A percentile compares a stretch with the other conserved stretches of the same genome.
phyloP scores from a whole-genome alignment of 768 basidiomycete species.

The Boletus reticulatus region DNA sequence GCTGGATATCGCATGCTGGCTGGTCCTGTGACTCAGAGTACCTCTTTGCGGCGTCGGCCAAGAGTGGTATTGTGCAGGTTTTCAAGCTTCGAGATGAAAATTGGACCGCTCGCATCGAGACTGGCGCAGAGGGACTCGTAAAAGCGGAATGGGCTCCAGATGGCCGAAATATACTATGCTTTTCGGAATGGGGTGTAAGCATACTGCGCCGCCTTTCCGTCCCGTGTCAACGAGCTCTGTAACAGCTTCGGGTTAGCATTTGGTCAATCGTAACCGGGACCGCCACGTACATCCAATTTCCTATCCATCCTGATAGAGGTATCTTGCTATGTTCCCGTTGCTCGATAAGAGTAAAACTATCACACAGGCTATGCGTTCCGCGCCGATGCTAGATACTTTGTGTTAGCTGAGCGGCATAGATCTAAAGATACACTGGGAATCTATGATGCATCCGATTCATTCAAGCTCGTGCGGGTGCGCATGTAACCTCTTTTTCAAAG shows the following conservation, averaged over 20 bases:
- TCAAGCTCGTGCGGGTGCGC: slow-evolving; percentile 67
- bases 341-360: not conserved
- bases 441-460: slow-evolving; percentile 72
- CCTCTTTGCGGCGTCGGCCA: slow-evolving; percentile 77
- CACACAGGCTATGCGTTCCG: slow-evolving; percentile 71
- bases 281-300: slow-evolving; percentile 84
- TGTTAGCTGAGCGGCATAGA: slow-evolving; percentile 85
- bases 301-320: slow-evolving; percentile 81
- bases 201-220: not conserved
- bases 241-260: slow-evolving; percentile 78
- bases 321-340: not conserved
- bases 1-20: slow-evolving; percentile 67
- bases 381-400: slow-evolving; percentile 77
- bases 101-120: slow-evolving; percentile 76
- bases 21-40: slow-evolving; percentile 93
- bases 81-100: slow-evolving; percentile 78
- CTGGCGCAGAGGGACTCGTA: slow-evolving; percentile 79
- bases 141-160: slow-evolving; percentile 91
- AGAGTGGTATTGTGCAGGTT: slow-evolving; percentile 67
- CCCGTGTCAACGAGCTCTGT: slow-evolving; percentile 1
- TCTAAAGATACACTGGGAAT: slow-evolving; percentile 86
- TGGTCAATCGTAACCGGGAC: slow-evolving; percentile 78
- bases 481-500: slow-evolving; percentile 5
- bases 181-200: slow-evolving; percentile 92
- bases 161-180: slow-evolving; percentile 80